Percentiles rank a stretch among this genome's conserved stretches.
Conservation (phyloP, 108 stramenopile genomes). For the Skeletonema grethae region DNA sequence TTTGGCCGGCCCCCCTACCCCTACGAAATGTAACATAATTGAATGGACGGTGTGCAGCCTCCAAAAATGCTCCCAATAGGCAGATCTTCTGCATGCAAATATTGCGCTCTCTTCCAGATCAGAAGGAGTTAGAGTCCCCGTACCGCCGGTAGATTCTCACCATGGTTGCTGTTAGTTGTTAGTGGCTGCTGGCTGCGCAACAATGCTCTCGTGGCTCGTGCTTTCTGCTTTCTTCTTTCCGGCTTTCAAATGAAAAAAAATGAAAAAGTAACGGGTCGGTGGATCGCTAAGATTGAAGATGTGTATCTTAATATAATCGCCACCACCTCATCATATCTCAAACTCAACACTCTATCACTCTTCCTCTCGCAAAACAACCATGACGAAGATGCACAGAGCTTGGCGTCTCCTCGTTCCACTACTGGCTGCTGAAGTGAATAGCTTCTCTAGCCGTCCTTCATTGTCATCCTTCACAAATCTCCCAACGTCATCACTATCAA, state of each 20-base stretch:
- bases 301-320: neutral
- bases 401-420: neutral
- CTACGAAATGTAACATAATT: neutral
- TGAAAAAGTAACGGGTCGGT: too few relatives aligned
- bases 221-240: too few relatives aligned
- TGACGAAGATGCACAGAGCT: neutral
- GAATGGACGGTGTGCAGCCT: neutral
- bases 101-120: neutral
- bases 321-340: neutral
- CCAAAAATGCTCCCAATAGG: neutral
- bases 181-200: neutral
- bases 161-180: conserved; percentile 23
- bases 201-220: neutral
- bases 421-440: neutral
- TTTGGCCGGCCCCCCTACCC: neutral
- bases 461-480: neutral
- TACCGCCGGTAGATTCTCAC: conserved; percentile 14
- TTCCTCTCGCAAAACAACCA: neutral
- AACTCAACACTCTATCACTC: neutral
- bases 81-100: neutral
- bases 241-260: too few relatives aligned
- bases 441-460: neutral
- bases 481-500: conserved; percentile 19
- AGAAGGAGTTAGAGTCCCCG: neutral
- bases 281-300: neutral